Conservation (phyloP, 805 yeast species). For the Clavispora carvajalis region DNA sequence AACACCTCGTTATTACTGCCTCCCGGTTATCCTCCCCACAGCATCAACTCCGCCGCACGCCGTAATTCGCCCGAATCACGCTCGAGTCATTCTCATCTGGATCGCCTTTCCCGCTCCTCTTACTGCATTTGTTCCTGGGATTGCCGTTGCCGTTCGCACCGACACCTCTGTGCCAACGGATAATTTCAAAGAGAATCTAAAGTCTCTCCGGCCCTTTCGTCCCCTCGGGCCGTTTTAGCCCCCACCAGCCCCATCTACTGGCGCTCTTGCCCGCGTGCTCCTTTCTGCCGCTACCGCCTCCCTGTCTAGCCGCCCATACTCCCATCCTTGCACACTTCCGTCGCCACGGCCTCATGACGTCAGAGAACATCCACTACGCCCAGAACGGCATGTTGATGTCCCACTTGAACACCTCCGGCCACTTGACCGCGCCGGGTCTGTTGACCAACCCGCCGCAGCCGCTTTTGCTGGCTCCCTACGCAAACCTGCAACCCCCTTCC, state of each 20-base stretch:
- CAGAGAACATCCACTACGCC: constrained; percentile 12
- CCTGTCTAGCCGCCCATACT: background rate
- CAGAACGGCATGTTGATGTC: constrained; percentile 6
- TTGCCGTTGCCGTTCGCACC: background rate
- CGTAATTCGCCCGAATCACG: constrained; percentile 3
- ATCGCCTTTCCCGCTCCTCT: background rate
- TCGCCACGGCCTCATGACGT: constrained; percentile 5
- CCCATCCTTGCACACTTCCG: background rate
- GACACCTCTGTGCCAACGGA: constrained; percentile 1
- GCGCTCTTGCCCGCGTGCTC: background rate
- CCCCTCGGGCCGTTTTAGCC: background rate
- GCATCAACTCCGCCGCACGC: constrained; percentile 1
- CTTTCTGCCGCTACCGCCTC: background rate
- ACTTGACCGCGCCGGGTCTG: background rate
- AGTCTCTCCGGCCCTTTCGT: no score
- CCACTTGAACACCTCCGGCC: constrained; percentile 1
- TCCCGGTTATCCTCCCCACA: background rate
- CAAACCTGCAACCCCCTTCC: constrained; percentile 1
- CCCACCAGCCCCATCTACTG: background rate
- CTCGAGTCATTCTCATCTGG: constrained; percentile 1
- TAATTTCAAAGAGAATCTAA: constrained; percentile 1
- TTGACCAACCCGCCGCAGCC: constrained; percentile 5
- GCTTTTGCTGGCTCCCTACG: constrained; percentile 5
- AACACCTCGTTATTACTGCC: background rate
- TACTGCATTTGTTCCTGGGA: background rate